Conservation (phyloP, 805 yeast species). For the Candida bentonensis region DNA sequence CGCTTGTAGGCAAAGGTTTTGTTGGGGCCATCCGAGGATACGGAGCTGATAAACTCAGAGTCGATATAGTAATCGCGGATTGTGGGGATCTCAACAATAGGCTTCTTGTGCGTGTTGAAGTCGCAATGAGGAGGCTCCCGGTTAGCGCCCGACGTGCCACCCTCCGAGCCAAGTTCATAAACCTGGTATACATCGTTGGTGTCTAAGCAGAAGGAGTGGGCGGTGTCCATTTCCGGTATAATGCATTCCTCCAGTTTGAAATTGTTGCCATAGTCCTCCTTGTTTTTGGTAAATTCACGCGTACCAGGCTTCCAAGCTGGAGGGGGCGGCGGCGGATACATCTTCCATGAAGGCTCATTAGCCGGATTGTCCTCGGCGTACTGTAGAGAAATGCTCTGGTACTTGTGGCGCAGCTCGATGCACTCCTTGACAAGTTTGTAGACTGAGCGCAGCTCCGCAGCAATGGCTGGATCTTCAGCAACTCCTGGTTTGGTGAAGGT, state of each 20-base stretch:
- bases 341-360: constrained; percentile 54
- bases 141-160: constrained; percentile 5
- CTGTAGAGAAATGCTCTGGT: constrained; percentile 60
- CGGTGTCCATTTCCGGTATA: constrained; percentile 37
- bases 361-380: constrained; percentile 71
- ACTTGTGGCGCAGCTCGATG: constrained; percentile 61
- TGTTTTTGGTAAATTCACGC: constrained; percentile 34
- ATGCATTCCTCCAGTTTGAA: constrained; percentile 45
- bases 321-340: constrained; percentile 88
- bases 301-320: constrained; percentile 65
- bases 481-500: constrained; percentile 7
- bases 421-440: constrained; percentile 31
- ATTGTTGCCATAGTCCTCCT: constrained; percentile 28
- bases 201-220: constrained; percentile 33
- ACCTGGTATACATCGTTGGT: constrained; percentile 62
- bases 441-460: constrained; percentile 22
- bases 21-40: constrained; percentile 90
- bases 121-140: constrained; percentile 1
- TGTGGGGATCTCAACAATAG: constrained; percentile 56
- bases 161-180: constrained; percentile 22
- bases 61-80: constrained; percentile 77
- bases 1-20: constrained; percentile 93
- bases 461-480: constrained; percentile 19
- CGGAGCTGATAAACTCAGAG: constrained; percentile 52
- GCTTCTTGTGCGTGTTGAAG: constrained; percentile 17